Evolutionary conservation across 768 basidiomycete species (phyloP), one percentile per base, ranked within the genome.

Genomic region (Hericium rajendrae): DNA sequence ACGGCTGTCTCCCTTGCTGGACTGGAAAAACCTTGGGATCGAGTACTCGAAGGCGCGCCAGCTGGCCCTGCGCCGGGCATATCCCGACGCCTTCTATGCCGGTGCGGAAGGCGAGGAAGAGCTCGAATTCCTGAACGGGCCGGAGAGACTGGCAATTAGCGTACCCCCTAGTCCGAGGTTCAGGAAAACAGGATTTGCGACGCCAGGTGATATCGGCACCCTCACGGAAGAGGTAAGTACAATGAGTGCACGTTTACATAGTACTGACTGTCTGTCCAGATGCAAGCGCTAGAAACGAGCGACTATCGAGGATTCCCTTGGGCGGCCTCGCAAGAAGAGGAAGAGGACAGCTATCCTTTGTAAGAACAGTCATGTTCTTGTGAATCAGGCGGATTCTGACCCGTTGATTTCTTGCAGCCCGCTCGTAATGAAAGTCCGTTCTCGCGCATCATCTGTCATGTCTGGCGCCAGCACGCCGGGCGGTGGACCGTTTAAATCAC

Each of bases 11-110:
- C 95, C 95, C 15, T 71, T 99, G 57, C 76, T 99, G 59, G 97
- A 99, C 70, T 98, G 97, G 97, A 99, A 99, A 76, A 92, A 92
- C 67, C 76, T 99, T 32, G 97, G 97, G 2, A 81, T 98, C 60
- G 97, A 99, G 71, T 99, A 99, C 71, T 85, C 87, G 70, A 99
- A 97, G 76, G 89, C 92, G 24, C 76, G 97, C 43, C 94, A 95
- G 72, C 75, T 97, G 53, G 91, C 92, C 16, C 76, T 99, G 58
- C 76, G 95, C 63, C 78, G 95, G 38, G 97, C 95, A 15, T 98
- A 99, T 69, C 97, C 97, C 1, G 94, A 97, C 63, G 85, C 88
- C 55, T 97, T 97, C 75, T 79, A 85, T 64, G 83, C 82, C 43
- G 81, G 76, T 1, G 79, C 77, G 55, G 79, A 74, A 49, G 81